Evolutionary conservation across 78 protist species (phyloP).

Genomic region (Polysphondylium violaceum): DNA sequence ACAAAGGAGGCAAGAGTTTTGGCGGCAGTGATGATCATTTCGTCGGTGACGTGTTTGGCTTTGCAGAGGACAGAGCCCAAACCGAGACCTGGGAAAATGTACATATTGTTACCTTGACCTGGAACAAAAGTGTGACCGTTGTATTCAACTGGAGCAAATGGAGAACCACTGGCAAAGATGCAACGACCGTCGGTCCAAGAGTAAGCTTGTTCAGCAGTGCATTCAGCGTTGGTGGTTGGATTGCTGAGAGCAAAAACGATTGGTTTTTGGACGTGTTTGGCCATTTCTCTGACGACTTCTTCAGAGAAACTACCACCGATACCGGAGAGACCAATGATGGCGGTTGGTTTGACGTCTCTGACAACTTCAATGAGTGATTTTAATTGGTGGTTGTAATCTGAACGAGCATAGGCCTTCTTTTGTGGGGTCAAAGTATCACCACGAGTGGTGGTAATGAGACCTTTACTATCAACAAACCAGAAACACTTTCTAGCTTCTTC

Average conservation of each 20-base stretch:
- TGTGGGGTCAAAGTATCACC: conserved; percentile 84
- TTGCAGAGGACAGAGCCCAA: conserved; percentile 83
- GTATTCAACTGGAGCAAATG: conserved; percentile 88
- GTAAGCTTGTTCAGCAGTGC: conserved; percentile 94
- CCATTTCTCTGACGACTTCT: conserved; percentile 78
- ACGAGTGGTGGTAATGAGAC: conserved; percentile 84
- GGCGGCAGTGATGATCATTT: conserved; percentile 88
- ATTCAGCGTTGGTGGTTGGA: conserved; percentile 96
- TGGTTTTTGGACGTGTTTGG: conserved; percentile 85
- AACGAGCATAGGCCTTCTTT: conserved; percentile 88
- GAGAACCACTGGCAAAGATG: conserved; percentile 96
- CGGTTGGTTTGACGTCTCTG: conserved; percentile 87
- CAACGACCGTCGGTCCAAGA: conserved; percentile 90
- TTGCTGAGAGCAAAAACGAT: conserved; percentile 94
- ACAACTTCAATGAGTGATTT: conserved; percentile 75
- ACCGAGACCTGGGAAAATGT: conserved; percentile 97
- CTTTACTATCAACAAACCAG: conserved; percentile 90
- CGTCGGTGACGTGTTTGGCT: conserved; percentile 87
- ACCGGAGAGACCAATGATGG: conserved; percentile 93
- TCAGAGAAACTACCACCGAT: conserved; percentile 89
- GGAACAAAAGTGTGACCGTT: conserved; percentile 72
- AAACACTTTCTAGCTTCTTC: conserved; percentile 88
- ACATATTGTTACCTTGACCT: conserved; percentile 91
- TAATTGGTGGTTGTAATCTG: conserved; percentile 51
- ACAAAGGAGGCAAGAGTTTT: conserved; percentile 82